Conservation (phyloP, 352 stramenopile species). For the Globisporangium mamillatum region DNA sequence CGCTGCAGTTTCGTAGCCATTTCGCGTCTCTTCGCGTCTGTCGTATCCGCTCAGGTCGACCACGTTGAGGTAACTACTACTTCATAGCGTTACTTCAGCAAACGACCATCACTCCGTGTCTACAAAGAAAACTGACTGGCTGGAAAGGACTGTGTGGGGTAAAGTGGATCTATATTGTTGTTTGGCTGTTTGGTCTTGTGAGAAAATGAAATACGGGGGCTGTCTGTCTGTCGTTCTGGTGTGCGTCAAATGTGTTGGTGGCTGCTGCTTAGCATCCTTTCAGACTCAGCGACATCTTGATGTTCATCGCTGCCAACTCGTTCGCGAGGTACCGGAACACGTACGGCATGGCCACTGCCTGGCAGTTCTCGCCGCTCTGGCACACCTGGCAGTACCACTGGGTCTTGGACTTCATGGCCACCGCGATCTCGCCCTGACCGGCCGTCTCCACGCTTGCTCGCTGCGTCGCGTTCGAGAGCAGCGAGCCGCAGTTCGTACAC, state of each 20-base stretch:
- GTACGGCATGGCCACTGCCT: slow-evolving; percentile 97
- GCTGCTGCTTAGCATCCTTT: slow-evolving; percentile 48
- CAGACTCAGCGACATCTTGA: slow-evolving; percentile 96
- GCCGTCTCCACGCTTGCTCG: slow-evolving; percentile 77
- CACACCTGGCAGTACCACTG: slow-evolving; percentile 86
- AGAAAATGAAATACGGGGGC: slow-evolving; percentile 8
- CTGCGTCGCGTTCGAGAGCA: slow-evolving; percentile 88
- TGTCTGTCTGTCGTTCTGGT: neutral
- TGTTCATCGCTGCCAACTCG: slow-evolving; percentile 99
- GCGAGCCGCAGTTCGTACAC: slow-evolving; percentile 90
- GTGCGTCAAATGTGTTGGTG: neutral
- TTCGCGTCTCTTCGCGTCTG: neutral
- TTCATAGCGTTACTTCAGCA: slow-evolving; percentile 3
- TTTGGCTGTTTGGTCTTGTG: neutral
- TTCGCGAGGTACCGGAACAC: slow-evolving; percentile 99
- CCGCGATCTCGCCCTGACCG: slow-evolving; percentile 76
- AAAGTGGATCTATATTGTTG: slow-evolving; percentile 12
- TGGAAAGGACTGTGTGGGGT: neutral
- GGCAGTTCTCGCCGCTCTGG: slow-evolving; percentile 86
- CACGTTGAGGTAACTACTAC: neutral
- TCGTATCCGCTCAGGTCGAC: neutral
- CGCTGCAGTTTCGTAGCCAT: slow-evolving; percentile 11
- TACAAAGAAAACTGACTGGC: neutral
- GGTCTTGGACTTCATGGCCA: slow-evolving; percentile 86
- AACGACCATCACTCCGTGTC: neutral